These are phyloP conservation scores for Epichloe uncinata DNA, from an alignment of 2,329 filamentous ascomycete species.

Conservation along the genomic window DNA sequence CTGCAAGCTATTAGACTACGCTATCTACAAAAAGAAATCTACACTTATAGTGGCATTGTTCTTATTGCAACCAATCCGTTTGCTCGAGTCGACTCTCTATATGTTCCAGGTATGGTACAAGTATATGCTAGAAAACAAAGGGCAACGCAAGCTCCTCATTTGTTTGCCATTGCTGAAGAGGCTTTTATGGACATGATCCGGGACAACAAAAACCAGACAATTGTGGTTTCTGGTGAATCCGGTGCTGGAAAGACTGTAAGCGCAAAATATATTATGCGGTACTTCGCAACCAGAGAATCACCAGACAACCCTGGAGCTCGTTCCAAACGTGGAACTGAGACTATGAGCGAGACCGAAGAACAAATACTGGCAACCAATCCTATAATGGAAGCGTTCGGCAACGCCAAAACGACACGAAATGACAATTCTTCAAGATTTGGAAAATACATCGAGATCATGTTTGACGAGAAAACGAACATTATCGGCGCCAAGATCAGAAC, in stretches of 20 bases:
- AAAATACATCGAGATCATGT: constrained; percentile 99
- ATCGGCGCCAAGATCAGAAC: constrained; percentile 96
- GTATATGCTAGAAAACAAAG: constrained; percentile 96
- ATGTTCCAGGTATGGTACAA: constrained; percentile 99
- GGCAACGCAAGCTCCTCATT: constrained; percentile 89
- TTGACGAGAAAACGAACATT: constrained; percentile 87
- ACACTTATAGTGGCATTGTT: constrained; percentile 98
- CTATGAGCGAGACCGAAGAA: constrained; percentile 97
- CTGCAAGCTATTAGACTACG: constrained; percentile 94
- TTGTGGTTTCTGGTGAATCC: constrained; percentile 98
- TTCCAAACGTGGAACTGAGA: constrained; percentile 57
- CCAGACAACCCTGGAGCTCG: constrained; percentile 74
- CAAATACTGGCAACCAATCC: constrained; percentile 97
- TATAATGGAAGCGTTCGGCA: constrained; percentile 99
- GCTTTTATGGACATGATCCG: constrained; percentile 99
- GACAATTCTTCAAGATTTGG: constrained; percentile 98
- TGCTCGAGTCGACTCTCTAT: constrained; percentile 91
- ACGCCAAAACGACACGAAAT: constrained; percentile 98
- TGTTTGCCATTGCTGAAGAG: constrained; percentile 98
- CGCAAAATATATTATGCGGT: constrained; percentile 99
- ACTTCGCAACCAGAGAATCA: constrained; percentile 94
- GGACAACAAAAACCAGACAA: constrained; percentile 90
- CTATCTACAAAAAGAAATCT: constrained; percentile 97
- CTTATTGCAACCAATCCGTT: constrained; percentile 98
- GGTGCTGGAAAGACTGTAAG: constrained; percentile 98